Evolutionary conservation across 139 green algal genomes (phyloP).

Genomic region (Auxenochlorella protothecoides): DNA sequence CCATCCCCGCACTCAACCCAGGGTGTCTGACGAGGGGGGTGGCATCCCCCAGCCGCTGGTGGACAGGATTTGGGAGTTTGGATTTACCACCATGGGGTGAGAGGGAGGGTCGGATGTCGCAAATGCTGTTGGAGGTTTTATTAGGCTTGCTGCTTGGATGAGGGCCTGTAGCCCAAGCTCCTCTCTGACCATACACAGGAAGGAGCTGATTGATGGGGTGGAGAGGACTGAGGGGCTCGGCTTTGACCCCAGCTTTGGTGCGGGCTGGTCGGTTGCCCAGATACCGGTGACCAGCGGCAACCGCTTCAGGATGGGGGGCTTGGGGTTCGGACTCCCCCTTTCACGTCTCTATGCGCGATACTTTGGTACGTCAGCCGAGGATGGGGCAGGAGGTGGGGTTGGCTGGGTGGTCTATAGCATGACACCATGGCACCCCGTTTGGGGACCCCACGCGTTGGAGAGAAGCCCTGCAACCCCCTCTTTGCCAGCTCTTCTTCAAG

Average conservation of each 20-base stretch:
- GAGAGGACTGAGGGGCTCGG: background rate
- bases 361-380: conserved; percentile 39
- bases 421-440: no score
- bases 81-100: conserved; percentile 40
- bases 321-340: conserved; percentile 83
- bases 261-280: background rate
- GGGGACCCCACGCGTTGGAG: no score
- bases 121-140: background rate
- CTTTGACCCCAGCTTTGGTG: background rate
- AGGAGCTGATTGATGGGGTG: no score
- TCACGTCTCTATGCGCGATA: conserved; percentile 77
- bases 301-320: conserved; percentile 53
- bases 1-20: background rate
- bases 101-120: no score
- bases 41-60: conserved; percentile 47
- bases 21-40: conserved; percentile 67
- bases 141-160: background rate
- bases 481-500: no score
- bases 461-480: no score
- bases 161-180: background rate
- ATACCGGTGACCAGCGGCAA: background rate
- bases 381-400: no score
- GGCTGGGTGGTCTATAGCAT: no score
- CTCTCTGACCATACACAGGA: background rate
- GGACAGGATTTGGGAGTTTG: conserved; percentile 57